Percentiles rank a stretch among this genome's conserved stretches.
Conservation (phyloP, 2,329 filamentous ascomycete genomes). For the Beauveria medogensis region DNA sequence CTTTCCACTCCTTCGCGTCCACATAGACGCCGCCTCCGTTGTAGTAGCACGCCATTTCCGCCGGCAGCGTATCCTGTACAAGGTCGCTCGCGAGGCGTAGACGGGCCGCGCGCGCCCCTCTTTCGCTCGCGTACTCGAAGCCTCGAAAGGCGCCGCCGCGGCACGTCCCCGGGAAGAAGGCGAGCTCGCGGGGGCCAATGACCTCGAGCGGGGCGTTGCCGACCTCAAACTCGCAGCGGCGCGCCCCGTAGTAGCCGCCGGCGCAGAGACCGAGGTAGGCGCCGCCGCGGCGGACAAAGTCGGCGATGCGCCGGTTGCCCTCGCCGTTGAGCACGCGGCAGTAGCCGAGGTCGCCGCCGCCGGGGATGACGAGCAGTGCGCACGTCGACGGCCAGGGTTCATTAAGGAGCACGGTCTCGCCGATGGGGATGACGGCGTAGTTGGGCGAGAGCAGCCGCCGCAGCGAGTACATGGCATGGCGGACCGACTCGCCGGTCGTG, state of each 20-base stretch:
- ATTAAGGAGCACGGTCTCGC: constrained; percentile 68
- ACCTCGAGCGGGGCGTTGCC: constrained; percentile 73
- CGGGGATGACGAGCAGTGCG: constrained; percentile 83
- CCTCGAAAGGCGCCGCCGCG: constrained; percentile 81
- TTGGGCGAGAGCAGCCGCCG: constrained; percentile 78
- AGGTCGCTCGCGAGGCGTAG: constrained; percentile 55
- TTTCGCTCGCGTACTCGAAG: constrained; percentile 85
- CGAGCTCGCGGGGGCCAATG: constrained; percentile 73
- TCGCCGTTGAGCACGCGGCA: constrained; percentile 79
- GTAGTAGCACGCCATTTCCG: constrained; percentile 70
- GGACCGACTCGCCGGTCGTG: constrained; percentile 78
- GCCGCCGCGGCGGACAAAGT: constrained; percentile 80
- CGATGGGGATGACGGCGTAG: constrained; percentile 86
- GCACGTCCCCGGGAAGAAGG: constrained; percentile 80
- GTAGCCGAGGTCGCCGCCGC: constrained; percentile 89
- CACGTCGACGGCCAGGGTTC: constrained; percentile 88
- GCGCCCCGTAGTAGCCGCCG: constrained; percentile 82
- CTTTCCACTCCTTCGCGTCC: constrained; percentile 55
- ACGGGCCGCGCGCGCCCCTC: constrained; percentile 65
- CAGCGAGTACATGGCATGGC: constrained; percentile 80
- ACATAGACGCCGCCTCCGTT: constrained; percentile 95
- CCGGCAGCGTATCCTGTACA: constrained; percentile 49
- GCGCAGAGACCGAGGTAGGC: constrained; percentile 88
- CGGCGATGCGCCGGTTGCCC: constrained; percentile 75
- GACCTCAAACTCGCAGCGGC: constrained; percentile 84